Percentiles rank a stretch among this genome's conserved stretches.
Evolutionary conservation across 768 basidiomycete genomes (phyloP).

Genomic region (Bullera alba): DNA sequence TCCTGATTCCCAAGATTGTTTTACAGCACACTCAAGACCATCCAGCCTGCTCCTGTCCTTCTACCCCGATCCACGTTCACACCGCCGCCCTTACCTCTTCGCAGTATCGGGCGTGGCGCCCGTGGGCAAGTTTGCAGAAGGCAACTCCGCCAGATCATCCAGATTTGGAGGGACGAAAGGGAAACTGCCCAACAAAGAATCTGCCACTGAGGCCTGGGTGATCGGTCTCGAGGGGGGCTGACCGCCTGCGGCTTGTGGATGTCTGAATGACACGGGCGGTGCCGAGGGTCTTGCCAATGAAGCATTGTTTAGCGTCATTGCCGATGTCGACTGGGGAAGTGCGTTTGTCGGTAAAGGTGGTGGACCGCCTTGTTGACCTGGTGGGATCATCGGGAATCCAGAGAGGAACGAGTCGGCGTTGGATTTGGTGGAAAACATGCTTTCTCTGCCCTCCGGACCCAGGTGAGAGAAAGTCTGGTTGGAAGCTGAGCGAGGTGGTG

Average conservation of each 20-base stretch:
- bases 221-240: slow-evolving; percentile 10
- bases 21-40: slow-evolving; percentile 35
- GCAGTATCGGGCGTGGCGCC: slow-evolving; percentile 2
- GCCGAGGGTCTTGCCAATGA: slow-evolving; percentile 3
- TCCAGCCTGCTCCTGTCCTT: slow-evolving; percentile 33
- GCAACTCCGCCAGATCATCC: slow-evolving; percentile 27
- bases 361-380: slow-evolving; percentile 3
- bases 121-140: slow-evolving; percentile 7
- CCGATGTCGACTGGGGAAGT: slow-evolving; percentile 28
- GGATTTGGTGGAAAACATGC: slow-evolving; percentile 26
- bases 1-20: background rate
- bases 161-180: slow-evolving; percentile 30
- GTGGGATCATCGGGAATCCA: slow-evolving; percentile 44
- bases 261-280: slow-evolving; percentile 14
- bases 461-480: background rate
- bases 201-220: slow-evolving; percentile 26
- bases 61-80: slow-evolving; percentile 13
- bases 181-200: slow-evolving; percentile 33
- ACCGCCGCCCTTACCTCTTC: background rate
- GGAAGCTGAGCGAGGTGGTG: background rate
- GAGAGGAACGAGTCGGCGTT: slow-evolving; percentile 40
- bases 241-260: background rate
- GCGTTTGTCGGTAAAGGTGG: slow-evolving; percentile 1
- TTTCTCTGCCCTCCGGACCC: slow-evolving; percentile 8
- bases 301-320: slow-evolving; percentile 20